Evolutionary conservation across 1,284 basidiomycete species (phyloP), one percentile per base, ranked within the genome.

Genomic region (Sporisorium reilianum): DNA sequence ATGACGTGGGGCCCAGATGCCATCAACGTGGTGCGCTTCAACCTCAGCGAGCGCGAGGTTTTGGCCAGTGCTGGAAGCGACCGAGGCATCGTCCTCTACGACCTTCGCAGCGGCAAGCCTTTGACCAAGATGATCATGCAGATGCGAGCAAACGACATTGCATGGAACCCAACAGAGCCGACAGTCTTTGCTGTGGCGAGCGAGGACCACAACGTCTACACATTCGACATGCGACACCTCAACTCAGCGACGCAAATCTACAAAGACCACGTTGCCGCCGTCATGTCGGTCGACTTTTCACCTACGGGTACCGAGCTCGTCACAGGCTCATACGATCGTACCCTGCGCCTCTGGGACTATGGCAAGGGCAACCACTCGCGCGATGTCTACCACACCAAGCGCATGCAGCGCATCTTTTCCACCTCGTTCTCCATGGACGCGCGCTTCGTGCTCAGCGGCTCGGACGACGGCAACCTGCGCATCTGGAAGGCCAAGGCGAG

Each of bases 121-220:
- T 92, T 98, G 83, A 89, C 94, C 41, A 88, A 94, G 62, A 89
- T 97, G 25, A 88, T 96, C 65, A 96, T 98, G 93, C 90, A 75
- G 90, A 80, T 86, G 83, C 82, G 86, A 23, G 78, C 86, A n/a
- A 99, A 99, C 79, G 89, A 92, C 38, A 88, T 99, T 5, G 89
- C 93, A 22, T 99, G 95, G 94, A 97, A 94, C 53, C 96, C 97
- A 0, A 94, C 94, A 0, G 92, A 96, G 84, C 96, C 97, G 0
- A 97, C 95, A 0, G 89, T 91, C 4, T 87, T 98, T 40, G 89
- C 98, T 3, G 89, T 98, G 16, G 97, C 93, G 14, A 97, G 94
- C 1, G 97, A 99, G 87, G 97, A 99, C 84, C 95, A 98, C 87
- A 97, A 98, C 81, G 88, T 99, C 42, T 99, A 99, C 86, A 98